phyloP scores from a whole-genome alignment of 169 alveolate species.

The Babesia bovis region DNA sequence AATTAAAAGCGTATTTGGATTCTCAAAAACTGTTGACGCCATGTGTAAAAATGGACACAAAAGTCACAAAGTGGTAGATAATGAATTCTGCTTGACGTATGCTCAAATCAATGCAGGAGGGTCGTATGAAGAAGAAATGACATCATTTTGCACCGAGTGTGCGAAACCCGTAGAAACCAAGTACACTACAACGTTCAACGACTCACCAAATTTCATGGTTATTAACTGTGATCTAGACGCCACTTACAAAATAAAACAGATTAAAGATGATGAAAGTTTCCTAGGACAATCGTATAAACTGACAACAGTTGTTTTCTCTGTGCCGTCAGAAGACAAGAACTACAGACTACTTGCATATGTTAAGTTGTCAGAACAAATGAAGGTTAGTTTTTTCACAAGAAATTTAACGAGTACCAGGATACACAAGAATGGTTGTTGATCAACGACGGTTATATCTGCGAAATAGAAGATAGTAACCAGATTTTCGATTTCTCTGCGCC shows the following conservation, averaged over 20 bases:
- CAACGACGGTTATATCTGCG: conserved; percentile 54
- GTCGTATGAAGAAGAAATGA: conserved; percentile 20
- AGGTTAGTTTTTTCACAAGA: background rate
- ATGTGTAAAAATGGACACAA: conserved; percentile 45
- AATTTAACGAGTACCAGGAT: background rate
- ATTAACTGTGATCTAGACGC: conserved; percentile 30
- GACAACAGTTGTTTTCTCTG: conserved; percentile 28
- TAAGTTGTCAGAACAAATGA: conserved; percentile 32
- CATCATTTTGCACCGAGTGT: conserved; percentile 44
- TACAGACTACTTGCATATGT: conserved; percentile 54
- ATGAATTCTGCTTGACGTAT: conserved; percentile 49
- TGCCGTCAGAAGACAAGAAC: conserved; percentile 40
- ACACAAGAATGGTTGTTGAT: conserved; percentile 58
- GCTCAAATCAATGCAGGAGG: background rate
- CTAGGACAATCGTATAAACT: conserved; percentile 19
- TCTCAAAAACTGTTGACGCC: conserved; percentile 21
- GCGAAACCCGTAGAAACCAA: conserved; percentile 9
- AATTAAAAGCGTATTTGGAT: conserved; percentile 51
- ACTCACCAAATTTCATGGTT: conserved; percentile 44
- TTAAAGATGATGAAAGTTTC: conserved; percentile 24
- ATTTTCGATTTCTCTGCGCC: conserved; percentile 40
- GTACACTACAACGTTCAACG: background rate
- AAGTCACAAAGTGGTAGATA: conserved; percentile 1
- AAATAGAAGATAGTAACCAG: conserved; percentile 15
- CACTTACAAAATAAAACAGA: background rate